Percentiles rank a stretch among this genome's conserved stretches.
phyloP scores from a whole-genome alignment of 345 rosid species.

The Crucihimalaya himalaica region DNA sequence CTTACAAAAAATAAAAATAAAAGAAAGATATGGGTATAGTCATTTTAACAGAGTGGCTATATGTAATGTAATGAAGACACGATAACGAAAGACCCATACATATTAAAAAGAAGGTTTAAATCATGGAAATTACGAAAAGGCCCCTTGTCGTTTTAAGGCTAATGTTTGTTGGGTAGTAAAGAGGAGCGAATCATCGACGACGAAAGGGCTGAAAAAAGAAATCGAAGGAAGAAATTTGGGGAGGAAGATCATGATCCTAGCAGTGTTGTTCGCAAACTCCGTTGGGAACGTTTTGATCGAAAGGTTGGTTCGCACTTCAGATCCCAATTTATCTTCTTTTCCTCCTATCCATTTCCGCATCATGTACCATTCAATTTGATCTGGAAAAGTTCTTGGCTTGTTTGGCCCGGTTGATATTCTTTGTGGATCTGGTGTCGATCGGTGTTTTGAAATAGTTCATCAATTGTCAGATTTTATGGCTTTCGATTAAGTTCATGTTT shows the following conservation, averaged over 20 bases:
- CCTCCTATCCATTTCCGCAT: background rate
- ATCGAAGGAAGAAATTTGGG: background rate
- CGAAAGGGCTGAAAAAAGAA: background rate
- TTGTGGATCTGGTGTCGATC: constrained; percentile 4
- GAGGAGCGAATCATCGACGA: too few species aligned
- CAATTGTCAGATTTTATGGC: background rate
- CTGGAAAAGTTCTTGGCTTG: background rate
- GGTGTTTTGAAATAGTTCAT: background rate
- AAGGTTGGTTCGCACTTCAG: constrained; percentile 45
- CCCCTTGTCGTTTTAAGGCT: background rate
- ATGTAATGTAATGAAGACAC: too few species aligned
- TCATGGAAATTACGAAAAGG: constrained; percentile 6
- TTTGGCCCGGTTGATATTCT: background rate
- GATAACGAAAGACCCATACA: too few species aligned
- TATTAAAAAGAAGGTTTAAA: too few species aligned
- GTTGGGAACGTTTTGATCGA: constrained; percentile 74
- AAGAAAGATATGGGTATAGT: background rate
- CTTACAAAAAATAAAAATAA: too few species aligned
- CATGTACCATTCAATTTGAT: background rate
- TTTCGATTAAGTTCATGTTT: background rate
- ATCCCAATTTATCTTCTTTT: background rate
- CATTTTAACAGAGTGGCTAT: too few species aligned
- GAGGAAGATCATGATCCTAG: constrained; percentile 56
- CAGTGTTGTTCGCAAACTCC: constrained; percentile 65
- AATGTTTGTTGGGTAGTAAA: background rate